phyloP scores from a whole-genome alignment of 2,329 filamentous ascomycete genomes.

The Epichloe hybrida region DNA sequence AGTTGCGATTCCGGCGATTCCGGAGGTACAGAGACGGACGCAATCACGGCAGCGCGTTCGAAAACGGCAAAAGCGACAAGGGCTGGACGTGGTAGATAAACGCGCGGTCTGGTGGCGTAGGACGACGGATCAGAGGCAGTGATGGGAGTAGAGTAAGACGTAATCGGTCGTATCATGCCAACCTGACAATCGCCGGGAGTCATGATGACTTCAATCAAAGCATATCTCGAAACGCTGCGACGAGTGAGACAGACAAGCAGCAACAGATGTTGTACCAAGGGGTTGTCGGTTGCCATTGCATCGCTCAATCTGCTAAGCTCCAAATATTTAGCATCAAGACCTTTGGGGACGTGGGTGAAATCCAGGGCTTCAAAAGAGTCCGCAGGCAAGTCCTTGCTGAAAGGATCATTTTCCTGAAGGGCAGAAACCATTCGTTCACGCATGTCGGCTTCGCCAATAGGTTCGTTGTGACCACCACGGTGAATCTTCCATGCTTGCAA shows the following conservation, averaged over 20 bases:
- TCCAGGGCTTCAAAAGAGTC: constrained; percentile 64
- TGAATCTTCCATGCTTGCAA: constrained; percentile 82
- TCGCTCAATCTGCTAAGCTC: constrained; percentile 38
- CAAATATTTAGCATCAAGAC: constrained; percentile 34
- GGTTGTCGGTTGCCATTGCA: constrained; percentile 34
- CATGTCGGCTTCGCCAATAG: constrained; percentile 58
- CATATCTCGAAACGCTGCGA: constrained; percentile 47
- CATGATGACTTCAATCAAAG: constrained; percentile 59
- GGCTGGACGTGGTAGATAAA: constrained; percentile 67
- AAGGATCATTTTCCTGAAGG: constrained; percentile 41
- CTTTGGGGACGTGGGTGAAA: constrained; percentile 54
- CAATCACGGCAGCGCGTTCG: constrained; percentile 61
- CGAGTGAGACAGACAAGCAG: constrained; percentile 45
- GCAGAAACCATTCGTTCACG: constrained; percentile 49
- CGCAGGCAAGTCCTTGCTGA: constrained; percentile 33
- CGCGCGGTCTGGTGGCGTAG: constrained; percentile 37
- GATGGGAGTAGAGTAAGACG: constrained; percentile 45
- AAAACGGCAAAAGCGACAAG: constrained; percentile 76
- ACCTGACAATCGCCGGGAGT: constrained; percentile 39
- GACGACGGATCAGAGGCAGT: constrained; percentile 20
- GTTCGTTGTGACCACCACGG: constrained; percentile 69
- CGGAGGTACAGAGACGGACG: constrained; percentile 54
- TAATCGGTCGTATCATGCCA: constrained; percentile 54
- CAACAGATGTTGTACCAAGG: constrained; percentile 43
- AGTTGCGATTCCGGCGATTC: constrained; percentile 68